Base-by-base conservation (phyloP, 2,329 filamentous ascomycete genomes). In the Pseudocercospora fuligena region DNA sequence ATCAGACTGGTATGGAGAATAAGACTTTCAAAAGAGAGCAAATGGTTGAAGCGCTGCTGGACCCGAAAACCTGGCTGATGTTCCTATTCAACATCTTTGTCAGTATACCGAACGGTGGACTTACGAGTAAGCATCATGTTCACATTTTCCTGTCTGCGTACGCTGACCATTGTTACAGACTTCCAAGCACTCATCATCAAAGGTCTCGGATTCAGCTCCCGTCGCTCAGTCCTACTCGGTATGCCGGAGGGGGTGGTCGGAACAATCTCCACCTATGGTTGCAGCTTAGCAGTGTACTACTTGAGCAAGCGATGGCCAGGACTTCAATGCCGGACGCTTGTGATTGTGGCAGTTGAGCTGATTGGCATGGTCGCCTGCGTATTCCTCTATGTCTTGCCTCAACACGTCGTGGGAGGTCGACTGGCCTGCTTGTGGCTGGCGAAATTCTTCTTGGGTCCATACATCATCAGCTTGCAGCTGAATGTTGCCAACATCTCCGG, bases 21-120 rank as follows among this genome's bases (percentile, higher is more conserved):
- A 69, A 66, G 56, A 49, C 23, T 12, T 67, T 62, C 25, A 84
- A 85, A 69, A 83, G 82, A 82, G 77, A 81, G 4, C 82, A 85
- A 67, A 80, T 88, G 2, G 76, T 79, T 53, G 88, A 90, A 71
- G 80, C 86, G 0, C 74, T 85, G 12, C 67, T 82, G 0, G 88
- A 89, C 66, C 72, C 81, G n/a, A 89, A 89, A 74, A 87, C 86
- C 0, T 89, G 86, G 85, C 29, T 68, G 14, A 60, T 70, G 25
- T 56, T 63, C 21, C n/a, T 70, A 19, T 70, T 69, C 56, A 59
- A 60, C 21, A 36, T 71, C 21, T 65, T 65, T 7, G 46, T 58
- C 12, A 65, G 51, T 43, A 68, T 71, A 16, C 67, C 69, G 5
- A 72, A 71, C 59, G 69, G 70, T 16, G 67, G 69, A 1, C 25